Percentiles rank a stretch among this genome's conserved stretches.
These are phyloP conservation scores for Erigeron canadensis DNA, from an alignment of 129 eudicot genomes.

Conservation along the genomic window DNA sequence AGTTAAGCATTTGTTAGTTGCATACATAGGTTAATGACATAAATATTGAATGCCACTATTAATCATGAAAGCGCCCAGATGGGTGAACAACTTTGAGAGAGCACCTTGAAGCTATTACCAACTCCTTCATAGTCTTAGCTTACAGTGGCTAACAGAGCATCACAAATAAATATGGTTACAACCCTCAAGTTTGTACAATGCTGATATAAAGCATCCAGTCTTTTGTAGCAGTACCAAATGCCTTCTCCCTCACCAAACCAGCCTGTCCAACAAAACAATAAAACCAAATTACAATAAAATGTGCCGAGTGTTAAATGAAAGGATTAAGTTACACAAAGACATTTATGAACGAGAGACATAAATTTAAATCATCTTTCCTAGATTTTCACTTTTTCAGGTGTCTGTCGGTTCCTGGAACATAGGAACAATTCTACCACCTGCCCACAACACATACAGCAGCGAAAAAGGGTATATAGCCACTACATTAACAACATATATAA, in stretches of 20 bases:
- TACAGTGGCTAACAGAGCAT: no score
- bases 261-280: constrained; percentile 40
- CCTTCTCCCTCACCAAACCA: constrained; percentile 80
- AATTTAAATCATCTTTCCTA: constrained; percentile 52
- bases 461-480: neutral
- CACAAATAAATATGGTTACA: constrained; percentile 80
- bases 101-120: neutral
- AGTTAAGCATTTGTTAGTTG: no score
- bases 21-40: neutral
- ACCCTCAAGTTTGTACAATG: constrained; percentile 93
- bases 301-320: no score
- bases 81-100: neutral
- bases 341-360: neutral
- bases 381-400: constrained; percentile 66
- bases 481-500: neutral
- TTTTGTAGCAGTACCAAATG: constrained; percentile 88
- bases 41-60: neutral
- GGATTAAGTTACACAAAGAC: no score
- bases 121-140: no score
- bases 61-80: neutral
- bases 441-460: neutral
- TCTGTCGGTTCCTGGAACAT: constrained; percentile 57
- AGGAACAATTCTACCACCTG: constrained; percentile 92
- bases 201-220: constrained; percentile 85
- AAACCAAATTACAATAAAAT: neutral